Conservation (phyloP, 169 alveolate genomes). For the Plasmodium berghei region DNA sequence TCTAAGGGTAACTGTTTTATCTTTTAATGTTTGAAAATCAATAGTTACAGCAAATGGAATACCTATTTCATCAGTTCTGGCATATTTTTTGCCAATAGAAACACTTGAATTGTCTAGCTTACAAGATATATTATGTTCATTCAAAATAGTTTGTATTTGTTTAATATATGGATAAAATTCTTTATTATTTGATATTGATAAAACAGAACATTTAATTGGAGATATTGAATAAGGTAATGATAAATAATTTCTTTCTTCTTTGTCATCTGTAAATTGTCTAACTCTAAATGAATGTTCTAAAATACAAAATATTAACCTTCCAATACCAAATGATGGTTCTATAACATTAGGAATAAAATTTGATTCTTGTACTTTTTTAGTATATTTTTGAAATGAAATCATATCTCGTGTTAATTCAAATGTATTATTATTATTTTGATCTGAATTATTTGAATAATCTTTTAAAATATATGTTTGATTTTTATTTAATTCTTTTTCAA, state of each 20-base stretch:
- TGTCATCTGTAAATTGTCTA: conserved; percentile 88
- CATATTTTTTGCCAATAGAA: conserved; percentile 96
- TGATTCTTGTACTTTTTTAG: conserved; percentile 93
- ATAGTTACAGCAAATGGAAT: conserved; percentile 98
- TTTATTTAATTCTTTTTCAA: conserved; percentile 80
- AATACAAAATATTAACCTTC: conserved; percentile 94
- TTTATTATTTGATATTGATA: conserved; percentile 93
- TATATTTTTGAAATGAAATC: conserved; percentile 89
- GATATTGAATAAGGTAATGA: conserved; percentile 95
- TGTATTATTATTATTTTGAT: not conserved
- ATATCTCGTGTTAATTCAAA: conserved; percentile 81
- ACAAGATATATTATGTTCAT: conserved; percentile 88
- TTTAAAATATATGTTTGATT: conserved; percentile 61
- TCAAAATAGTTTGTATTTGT: conserved; percentile 76
- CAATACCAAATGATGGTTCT: conserved; percentile 99
- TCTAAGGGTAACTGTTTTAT: conserved; percentile 95
- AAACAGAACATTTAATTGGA: conserved; percentile 95
- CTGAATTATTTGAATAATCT: conserved; percentile 25
- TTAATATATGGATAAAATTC: conserved; percentile 86
- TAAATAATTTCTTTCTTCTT: conserved; percentile 92
- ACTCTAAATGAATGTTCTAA: conserved; percentile 96
- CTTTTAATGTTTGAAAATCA: conserved; percentile 94
- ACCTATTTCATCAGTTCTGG: conserved; percentile 99
- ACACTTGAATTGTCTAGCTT: conserved; percentile 94
- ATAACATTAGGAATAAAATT: conserved; percentile 96